Evolutionary conservation across 345 rosid species (phyloP).

Genomic region (Salix purpurea): DNA sequence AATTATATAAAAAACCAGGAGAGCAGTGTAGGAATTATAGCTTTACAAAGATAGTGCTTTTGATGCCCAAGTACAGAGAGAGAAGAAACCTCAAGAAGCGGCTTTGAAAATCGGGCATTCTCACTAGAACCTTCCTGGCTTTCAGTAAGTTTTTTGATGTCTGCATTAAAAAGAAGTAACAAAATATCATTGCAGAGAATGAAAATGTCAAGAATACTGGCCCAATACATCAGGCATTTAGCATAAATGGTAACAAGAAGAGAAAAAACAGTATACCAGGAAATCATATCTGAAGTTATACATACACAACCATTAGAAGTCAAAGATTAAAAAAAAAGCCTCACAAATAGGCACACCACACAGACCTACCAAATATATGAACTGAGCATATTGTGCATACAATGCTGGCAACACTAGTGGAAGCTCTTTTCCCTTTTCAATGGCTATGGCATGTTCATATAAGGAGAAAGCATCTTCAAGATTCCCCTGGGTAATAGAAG

Average conservation of each 20-base stretch:
- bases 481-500: constrained; percentile 56
- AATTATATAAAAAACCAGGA: too few species aligned
- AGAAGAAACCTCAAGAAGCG: constrained; percentile 56
- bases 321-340: neutral
- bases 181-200: neutral
- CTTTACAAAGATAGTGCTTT: neutral
- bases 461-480: constrained; percentile 67
- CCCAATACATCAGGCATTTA: neutral
- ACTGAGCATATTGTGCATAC: constrained; percentile 85
- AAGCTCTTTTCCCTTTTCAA: constrained; percentile 93
- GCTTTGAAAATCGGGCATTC: constrained; percentile 69
- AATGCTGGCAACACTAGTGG: constrained; percentile 68
- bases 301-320: neutral
- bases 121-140: constrained; percentile 72
- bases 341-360: neutral
- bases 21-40: neutral
- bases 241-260: neutral
- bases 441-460: constrained; percentile 89
- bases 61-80: neutral
- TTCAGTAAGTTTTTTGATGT: constrained; percentile 65
- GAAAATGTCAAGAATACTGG: neutral
- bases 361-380: constrained; percentile 62
- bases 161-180: constrained; percentile 29
- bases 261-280: too few species aligned
- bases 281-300: neutral